These are phyloP conservation scores for Begonia masoniana DNA, from an alignment of 306 rosid species.

Conservation along the genomic window DNA sequence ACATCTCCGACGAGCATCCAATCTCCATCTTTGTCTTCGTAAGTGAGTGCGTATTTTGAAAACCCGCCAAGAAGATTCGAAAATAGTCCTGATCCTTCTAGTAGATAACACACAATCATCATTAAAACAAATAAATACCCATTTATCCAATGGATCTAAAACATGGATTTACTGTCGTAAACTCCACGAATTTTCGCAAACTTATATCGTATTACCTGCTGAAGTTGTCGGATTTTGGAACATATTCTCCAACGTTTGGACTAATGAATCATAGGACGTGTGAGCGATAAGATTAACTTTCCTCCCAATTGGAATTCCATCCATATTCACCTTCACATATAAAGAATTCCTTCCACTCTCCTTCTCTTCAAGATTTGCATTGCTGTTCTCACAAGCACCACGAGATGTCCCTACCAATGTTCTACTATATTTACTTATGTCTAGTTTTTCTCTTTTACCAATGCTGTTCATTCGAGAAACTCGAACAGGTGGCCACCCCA, in stretches of 20 bases:
- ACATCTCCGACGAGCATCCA: slow-evolving; percentile 99
- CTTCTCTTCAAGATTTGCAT: slow-evolving; percentile 22
- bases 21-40: slow-evolving; percentile 95
- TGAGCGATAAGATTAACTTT: slow-evolving; percentile 80
- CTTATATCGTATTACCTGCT: slow-evolving; percentile 30
- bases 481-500: slow-evolving; percentile 97
- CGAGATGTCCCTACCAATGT: slow-evolving; percentile 19
- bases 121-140: background rate
- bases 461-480: slow-evolving; percentile 64
- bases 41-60: slow-evolving; percentile 67
- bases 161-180: background rate
- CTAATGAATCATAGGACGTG: slow-evolving; percentile 61
- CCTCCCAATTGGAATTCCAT: slow-evolving; percentile 80
- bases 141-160: background rate
- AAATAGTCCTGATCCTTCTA: slow-evolving; percentile 40
- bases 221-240: slow-evolving; percentile 44
- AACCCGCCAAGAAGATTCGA: slow-evolving; percentile 60
- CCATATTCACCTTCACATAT: slow-evolving; percentile 89
- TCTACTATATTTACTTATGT: slow-evolving; percentile 20
- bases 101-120: slow-evolving; percentile 11
- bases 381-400: slow-evolving; percentile 23
- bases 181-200: no score
- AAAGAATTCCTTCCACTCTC: slow-evolving; percentile 32
- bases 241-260: slow-evolving; percentile 68
- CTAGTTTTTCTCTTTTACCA: slow-evolving; percentile 30